phyloP scores from a whole-genome alignment of 306 rosid genomes.

The Fagus sylvatica region DNA sequence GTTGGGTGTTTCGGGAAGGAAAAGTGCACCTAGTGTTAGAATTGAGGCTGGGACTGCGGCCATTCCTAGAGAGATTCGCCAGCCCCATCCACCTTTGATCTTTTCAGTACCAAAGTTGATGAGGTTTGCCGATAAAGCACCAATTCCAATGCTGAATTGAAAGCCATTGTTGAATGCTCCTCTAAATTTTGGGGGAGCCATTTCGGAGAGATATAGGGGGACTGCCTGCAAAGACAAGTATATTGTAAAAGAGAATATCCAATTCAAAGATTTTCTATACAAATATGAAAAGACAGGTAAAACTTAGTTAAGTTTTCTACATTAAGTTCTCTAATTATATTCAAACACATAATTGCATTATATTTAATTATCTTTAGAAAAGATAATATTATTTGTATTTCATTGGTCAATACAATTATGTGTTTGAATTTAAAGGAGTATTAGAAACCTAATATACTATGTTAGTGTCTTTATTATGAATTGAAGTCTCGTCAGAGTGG shows the following conservation, averaged over 20 bases:
- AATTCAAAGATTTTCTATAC: no score
- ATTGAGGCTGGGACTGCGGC: conserved; percentile 69
- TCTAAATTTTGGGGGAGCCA: conserved; percentile 69
- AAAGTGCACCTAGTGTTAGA: conserved; percentile 65
- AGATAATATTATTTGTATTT: no score
- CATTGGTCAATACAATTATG: no score
- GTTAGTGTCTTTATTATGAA: no score
- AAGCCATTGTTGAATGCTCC: conserved; percentile 82
- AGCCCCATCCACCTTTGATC: conserved; percentile 65
- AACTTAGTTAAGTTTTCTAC: no score
- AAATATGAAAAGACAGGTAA: no score
- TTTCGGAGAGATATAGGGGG: conserved; percentile 77
- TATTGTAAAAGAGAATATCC: background rate
- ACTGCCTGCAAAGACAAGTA: conserved; percentile 48
- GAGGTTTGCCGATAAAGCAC: conserved; percentile 56
- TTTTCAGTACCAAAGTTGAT: conserved; percentile 70
- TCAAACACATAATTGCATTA: no score
- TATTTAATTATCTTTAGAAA: no score
- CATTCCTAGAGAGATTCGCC: conserved; percentile 75
- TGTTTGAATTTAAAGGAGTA: no score
- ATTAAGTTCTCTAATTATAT: no score
- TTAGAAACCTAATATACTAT: no score
- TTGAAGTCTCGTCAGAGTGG: no score
- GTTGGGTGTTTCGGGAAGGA: conserved; percentile 86
- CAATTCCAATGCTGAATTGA: conserved; percentile 72